Conservation (phyloP, 345 rosid genomes). For the Syzygium oleosum region DNA sequence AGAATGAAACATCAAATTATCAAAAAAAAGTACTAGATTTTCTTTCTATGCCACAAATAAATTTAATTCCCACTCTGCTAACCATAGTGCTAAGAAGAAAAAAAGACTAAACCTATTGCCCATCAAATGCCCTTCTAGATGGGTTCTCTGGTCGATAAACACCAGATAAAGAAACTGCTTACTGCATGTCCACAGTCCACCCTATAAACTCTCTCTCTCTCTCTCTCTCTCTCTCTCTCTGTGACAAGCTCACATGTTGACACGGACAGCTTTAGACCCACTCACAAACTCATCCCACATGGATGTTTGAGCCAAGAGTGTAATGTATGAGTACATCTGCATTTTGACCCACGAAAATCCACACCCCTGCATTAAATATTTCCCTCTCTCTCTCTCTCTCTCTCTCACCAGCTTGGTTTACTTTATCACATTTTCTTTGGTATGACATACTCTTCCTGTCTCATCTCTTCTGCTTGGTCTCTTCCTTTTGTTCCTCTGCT, state of each 20-base stretch:
- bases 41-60: background rate
- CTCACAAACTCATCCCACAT: slow-evolving; percentile 51
- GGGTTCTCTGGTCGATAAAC: background rate
- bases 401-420: background rate
- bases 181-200: background rate
- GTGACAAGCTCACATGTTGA: slow-evolving; percentile 58
- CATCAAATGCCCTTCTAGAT: background rate
- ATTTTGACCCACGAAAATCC: slow-evolving; percentile 23
- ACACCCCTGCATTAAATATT: background rate
- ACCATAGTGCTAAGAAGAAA: background rate
- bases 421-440: background rate
- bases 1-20: background rate
- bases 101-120: background rate
- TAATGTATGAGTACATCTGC: background rate
- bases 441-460: background rate
- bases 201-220: background rate
- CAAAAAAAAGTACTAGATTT: background rate
- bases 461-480: background rate
- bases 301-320: slow-evolving; percentile 14
- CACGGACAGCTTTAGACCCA: slow-evolving; percentile 54
- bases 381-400: background rate
- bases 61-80: background rate
- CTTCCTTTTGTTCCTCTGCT: background rate
- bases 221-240: background rate
- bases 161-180: background rate